phyloP scores from a whole-genome alignment of 352 stramenopile genomes.

The Phytophthora tubulina region DNA sequence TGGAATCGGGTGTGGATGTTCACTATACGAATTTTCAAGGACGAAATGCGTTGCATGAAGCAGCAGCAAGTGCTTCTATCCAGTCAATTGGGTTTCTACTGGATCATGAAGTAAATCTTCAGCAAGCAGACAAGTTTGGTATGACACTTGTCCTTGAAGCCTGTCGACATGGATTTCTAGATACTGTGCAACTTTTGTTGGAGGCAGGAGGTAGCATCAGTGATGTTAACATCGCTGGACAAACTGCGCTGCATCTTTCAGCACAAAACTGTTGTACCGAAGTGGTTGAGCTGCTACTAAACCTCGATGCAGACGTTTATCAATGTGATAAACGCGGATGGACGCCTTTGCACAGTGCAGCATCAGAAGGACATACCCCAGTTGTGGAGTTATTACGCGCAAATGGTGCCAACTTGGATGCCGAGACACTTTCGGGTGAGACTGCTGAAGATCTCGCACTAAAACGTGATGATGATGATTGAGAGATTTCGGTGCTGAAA shows the following conservation, averaged over 20 bases:
- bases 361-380: neutral
- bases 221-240: constrained; percentile 1
- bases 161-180: neutral
- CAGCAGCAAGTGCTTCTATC: neutral
- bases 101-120: neutral
- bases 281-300: constrained; percentile 5
- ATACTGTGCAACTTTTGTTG: neutral
- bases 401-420: neutral
- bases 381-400: constrained; percentile 6
- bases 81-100: neutral
- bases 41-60: constrained; percentile 7
- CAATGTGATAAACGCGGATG: constrained; percentile 17
- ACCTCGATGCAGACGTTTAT: neutral
- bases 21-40: constrained; percentile 1
- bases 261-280: neutral
- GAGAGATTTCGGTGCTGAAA: no score
- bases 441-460: constrained; percentile 1
- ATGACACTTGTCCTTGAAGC: constrained; percentile 10
- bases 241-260: constrained; percentile 6
- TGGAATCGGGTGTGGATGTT: neutral
- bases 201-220: neutral
- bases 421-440: constrained; percentile 5
- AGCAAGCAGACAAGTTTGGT: constrained; percentile 18
- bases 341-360: constrained; percentile 24
- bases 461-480: constrained; percentile 1